These are phyloP conservation scores for Maudiozyma pseudohumilis DNA, from an alignment of 805 yeast genomes.

Conservation along the genomic window DNA sequence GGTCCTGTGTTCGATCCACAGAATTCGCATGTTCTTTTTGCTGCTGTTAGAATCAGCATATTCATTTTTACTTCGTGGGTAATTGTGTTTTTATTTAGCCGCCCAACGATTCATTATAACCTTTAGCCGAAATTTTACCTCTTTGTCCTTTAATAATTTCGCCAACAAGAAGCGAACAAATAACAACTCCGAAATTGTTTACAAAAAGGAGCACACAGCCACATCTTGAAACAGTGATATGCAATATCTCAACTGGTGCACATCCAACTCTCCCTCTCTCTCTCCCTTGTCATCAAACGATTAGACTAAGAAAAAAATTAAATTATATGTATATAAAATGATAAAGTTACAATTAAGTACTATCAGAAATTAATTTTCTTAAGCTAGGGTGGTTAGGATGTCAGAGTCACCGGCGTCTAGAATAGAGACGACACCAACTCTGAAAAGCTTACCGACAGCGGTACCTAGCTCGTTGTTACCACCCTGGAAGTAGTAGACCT, in stretches of 20 bases:
- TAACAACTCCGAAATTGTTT: not conserved
- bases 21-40: conserved; percentile 40
- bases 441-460: conserved; percentile 99
- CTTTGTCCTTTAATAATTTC: too few relatives aligned
- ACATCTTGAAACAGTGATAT: not conserved
- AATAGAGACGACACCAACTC: conserved; percentile 95
- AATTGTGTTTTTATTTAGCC: too few relatives aligned
- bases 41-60: not conserved
- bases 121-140: not conserved
- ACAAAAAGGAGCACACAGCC: not conserved
- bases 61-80: too few relatives aligned
- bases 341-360: not conserved
- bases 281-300: too few relatives aligned
- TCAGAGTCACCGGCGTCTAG: conserved; percentile 99
- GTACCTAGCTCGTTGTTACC: conserved; percentile 99
- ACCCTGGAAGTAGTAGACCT: conserved; percentile 97
- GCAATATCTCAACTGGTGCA: too few relatives aligned
- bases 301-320: too few relatives aligned
- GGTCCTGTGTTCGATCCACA: conserved; percentile 88
- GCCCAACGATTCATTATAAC: too few relatives aligned
- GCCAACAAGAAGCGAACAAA: too few relatives aligned
- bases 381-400: conserved; percentile 62
- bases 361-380: conserved; percentile 14
- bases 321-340: too few relatives aligned
- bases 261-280: too few relatives aligned